A percentile compares a stretch with the other conserved stretches of the same genome.
Conservation (phyloP, 202 grass and related monocot genomes). For the Cymbopogon flexuosus region DNA sequence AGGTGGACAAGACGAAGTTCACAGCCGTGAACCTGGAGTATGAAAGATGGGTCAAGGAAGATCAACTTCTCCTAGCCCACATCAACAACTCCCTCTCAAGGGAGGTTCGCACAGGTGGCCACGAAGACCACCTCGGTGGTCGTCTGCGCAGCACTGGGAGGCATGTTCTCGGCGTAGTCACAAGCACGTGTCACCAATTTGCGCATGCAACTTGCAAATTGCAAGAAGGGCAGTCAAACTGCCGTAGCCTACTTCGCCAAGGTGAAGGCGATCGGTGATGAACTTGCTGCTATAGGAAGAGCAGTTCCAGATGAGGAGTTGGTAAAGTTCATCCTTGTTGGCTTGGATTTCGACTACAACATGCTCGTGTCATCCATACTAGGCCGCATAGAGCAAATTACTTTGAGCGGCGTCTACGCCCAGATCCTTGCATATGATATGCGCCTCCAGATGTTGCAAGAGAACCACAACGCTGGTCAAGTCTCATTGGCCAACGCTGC, state of each 20-base stretch:
- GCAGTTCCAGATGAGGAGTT: no score
- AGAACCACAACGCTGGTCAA: no score
- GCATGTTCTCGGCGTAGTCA: not conserved
- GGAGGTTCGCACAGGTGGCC: no score
- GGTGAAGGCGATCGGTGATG: not conserved
- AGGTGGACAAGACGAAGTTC: no score
- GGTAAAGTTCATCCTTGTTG: rapidly evolving
- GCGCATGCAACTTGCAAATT: not conserved
- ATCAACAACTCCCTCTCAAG: no score
- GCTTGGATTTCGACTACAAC: not conserved
- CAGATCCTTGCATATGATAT: not conserved
- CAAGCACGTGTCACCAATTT: not conserved
- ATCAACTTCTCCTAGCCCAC: no score
- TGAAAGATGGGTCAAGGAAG: no score
- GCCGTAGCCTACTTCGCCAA: not conserved
- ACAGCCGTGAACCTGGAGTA: no score
- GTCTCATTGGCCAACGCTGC: no score
- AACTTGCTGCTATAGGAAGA: not conserved
- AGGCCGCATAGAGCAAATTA: rapidly evolving
- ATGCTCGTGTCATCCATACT: rapidly evolving
- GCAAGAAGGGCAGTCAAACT: not conserved
- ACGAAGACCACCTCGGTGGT: no score
- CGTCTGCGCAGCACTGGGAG: no score
- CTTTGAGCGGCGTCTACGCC: not conserved
- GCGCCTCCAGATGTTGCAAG: not conserved